A percentile compares a stretch with the other conserved stretches of the same genome.
phyloP scores from a whole-genome alignment of 73 alveolate species.

The Uronychia binucleata region DNA sequence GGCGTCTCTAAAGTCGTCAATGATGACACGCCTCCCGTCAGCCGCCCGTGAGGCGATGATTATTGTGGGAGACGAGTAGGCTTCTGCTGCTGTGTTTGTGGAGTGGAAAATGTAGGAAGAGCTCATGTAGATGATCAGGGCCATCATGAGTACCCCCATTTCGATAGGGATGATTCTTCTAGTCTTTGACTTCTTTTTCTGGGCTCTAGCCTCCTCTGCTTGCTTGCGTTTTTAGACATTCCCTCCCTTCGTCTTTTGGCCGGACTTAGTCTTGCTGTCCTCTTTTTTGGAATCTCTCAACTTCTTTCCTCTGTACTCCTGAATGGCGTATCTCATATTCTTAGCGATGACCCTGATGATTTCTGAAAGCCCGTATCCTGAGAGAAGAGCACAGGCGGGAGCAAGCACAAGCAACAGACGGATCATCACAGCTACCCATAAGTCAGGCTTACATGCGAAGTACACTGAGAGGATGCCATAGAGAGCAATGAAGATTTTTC shows the following conservation, averaged over 20 bases:
- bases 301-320: slow-evolving; percentile 12
- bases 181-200: slow-evolving; percentile 48
- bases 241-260: slow-evolving; percentile 12
- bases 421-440: too few species aligned
- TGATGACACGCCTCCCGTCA: too few species aligned
- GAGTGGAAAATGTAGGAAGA: slow-evolving; percentile 83
- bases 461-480: slow-evolving; percentile 85
- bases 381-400: slow-evolving; percentile 84
- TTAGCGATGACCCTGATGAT: slow-evolving; percentile 40
- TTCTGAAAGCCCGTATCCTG: slow-evolving; percentile 80
- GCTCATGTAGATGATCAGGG: slow-evolving; percentile 63
- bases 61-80: slow-evolving; percentile 76
- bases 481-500: slow-evolving; percentile 81
- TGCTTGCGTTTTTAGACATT: slow-evolving; percentile 31
- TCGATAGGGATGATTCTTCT: slow-evolving; percentile 42
- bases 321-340: slow-evolving; percentile 26
- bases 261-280: slow-evolving; percentile 12
- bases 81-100: slow-evolving; percentile 90
- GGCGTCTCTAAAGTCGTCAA: too few species aligned
- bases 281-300: slow-evolving; percentile 17
- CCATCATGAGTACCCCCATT: slow-evolving; percentile 65
- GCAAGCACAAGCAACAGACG: slow-evolving; percentile 83
- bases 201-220: too few species aligned
- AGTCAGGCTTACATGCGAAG: slow-evolving; percentile 88
- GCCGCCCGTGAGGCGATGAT: slow-evolving; percentile 45